Percentiles rank a stretch among this genome's conserved stretches.
Conservation (phyloP, 495 filamentous ascomycete species). For the Lophiotrema nucula region DNA sequence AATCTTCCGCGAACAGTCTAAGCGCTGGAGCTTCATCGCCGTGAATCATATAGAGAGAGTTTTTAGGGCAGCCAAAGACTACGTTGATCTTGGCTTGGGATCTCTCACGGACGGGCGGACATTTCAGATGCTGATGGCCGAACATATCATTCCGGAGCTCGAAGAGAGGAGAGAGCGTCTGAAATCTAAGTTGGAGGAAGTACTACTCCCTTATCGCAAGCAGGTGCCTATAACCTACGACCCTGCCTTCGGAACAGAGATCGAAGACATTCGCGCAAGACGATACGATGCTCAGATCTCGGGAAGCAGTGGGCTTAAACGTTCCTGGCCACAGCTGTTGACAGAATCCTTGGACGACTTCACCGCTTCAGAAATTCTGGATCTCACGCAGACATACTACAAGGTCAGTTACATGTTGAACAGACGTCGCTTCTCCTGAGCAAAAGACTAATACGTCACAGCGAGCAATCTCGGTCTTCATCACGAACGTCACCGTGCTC, state of each 20-base stretch:
- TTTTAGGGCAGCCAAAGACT: slow-evolving; percentile 3
- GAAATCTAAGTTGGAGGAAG: slow-evolving; percentile 6
- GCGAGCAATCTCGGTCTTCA: slow-evolving; percentile 60
- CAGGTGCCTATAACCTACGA: slow-evolving; percentile 15
- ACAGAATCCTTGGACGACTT: slow-evolving; percentile 17
- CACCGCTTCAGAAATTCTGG: slow-evolving; percentile 30
- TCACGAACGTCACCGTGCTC: slow-evolving; percentile 56
- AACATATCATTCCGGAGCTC: slow-evolving; percentile 6
- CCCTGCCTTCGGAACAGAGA: slow-evolving; percentile 5
- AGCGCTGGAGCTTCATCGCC: slow-evolving; percentile 9
- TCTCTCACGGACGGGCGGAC: slow-evolving; percentile 9
- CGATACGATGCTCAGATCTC: background rate
- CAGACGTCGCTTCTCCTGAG: background rate
- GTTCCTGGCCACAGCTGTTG: background rate
- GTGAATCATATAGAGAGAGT: slow-evolving; percentile 1
- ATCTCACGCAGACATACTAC: slow-evolving; percentile 36
- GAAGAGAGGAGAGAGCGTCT: background rate
- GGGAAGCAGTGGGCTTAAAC: background rate
- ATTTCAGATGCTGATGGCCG: background rate
- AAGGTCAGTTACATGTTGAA: slow-evolving; percentile 30
- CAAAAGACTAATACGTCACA: slow-evolving; percentile 37
- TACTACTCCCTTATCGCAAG: background rate
- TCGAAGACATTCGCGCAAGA: slow-evolving; percentile 3
- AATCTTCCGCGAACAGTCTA: slow-evolving; percentile 14
- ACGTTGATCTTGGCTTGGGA: background rate